Conservation (phyloP, 345 rosid genomes). For the Linum tenue region DNA sequence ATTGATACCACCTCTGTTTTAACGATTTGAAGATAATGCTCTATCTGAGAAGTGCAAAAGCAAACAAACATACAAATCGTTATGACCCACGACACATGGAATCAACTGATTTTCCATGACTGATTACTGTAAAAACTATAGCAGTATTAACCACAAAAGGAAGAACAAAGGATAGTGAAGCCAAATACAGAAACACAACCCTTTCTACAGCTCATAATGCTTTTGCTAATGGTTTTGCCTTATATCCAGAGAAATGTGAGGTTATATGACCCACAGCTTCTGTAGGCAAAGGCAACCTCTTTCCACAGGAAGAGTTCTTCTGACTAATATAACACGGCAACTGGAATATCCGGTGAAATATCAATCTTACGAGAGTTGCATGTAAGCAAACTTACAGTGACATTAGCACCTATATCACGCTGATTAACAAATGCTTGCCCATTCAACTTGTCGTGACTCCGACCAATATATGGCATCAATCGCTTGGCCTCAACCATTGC, state of each 20-base stretch:
- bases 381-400: slow-evolving; percentile 58
- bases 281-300: no score
- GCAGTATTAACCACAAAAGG: no score
- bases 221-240: no score
- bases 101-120: no score
- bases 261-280: no score
- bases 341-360: neutral
- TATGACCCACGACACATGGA: no score
- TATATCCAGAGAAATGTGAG: no score
- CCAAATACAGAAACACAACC: no score
- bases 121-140: no score
- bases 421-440: slow-evolving; percentile 77
- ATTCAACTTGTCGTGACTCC: slow-evolving; percentile 70
- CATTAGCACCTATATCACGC: slow-evolving; percentile 72
- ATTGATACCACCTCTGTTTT: slow-evolving; percentile 74
- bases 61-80: neutral
- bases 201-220: no score
- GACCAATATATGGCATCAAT: slow-evolving; percentile 70
- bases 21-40: slow-evolving; percentile 93
- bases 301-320: no score
- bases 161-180: no score
- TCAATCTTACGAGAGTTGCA: slow-evolving; percentile 4
- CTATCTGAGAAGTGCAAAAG: slow-evolving; percentile 51
- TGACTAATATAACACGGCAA: neutral
- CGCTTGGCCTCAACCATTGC: slow-evolving; percentile 52